Evolutionary conservation across 306 rosid genomes (phyloP), one percentile per base, ranked within the genome.

Genomic region (Mucuna pruriens): DNA sequence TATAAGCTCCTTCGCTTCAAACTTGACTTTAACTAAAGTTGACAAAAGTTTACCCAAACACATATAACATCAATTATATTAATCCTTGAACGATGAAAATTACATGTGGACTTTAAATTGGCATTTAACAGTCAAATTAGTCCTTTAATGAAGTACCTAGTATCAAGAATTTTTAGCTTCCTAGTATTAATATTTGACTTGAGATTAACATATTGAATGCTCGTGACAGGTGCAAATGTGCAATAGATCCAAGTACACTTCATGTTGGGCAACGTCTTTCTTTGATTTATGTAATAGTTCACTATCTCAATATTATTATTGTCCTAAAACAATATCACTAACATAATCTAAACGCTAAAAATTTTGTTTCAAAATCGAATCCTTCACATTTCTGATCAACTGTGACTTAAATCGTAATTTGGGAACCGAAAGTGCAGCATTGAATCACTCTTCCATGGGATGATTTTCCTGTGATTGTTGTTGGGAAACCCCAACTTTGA

Each of bases 391-490:
- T 9, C 25, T 67, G 55, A 36, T 74, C 36, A 8, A 25, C 45
- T 13, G 64, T 29, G 69, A 33, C 58, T 23, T 54, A 76, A 65
- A 54, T 65, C 9, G 51, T 23, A 66, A 36, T 39, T 36, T 58
- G 69, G 16, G 58, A 34, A 25, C 31, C 3, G 38, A n/a, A 57
- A 70, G 40, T 33, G 12, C 62, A 49, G 69, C 15, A 44, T 16
- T 80, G 79, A 68, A 82, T 90, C 85, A 91, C 84, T 94, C 94
- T 85, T 90, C 95, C 95, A 91, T 90, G 54, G 84, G 83, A 15
- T 60, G 81, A 66, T 64, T 82, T 67, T 89, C 70, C 82, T 83
- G 81, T 54, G 86, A 51, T 49, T 82, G 82, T 45, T 44, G 77
- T 58, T 64, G 86, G 34, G 65, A 26, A 83, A 89, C 91, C 77